Evolutionary conservation across 2,329 filamentous ascomycete species (phyloP), one percentile per base, ranked within the genome.

Genomic region (Apiospora hydei): DNA sequence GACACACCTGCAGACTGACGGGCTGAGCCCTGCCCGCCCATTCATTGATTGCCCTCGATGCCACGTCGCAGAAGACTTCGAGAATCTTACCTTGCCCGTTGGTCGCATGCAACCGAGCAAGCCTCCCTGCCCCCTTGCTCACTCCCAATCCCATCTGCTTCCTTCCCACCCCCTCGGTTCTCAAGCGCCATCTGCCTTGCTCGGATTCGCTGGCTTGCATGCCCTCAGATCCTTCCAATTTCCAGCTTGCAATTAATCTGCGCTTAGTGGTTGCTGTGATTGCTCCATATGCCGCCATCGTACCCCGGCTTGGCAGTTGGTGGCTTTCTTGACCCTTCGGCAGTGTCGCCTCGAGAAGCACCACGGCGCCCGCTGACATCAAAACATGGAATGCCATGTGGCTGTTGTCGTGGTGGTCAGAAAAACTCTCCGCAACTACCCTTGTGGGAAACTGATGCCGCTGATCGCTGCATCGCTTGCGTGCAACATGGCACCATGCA

Each of bases 251-350:
- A 14, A 64, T 24, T 21, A 38, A 64, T n/a, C 18, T 64, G 57
- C 57, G 57, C 57, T 64, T 64, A 64, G 30, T 64, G 57, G 34
- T 47, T 34, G 66, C 16, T 68, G 11, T 68, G 66, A 68, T 68
- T 68, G 66, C 66, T 46, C 66, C n/a, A 30, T 46, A 47, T 68
- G 44, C 41, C 66, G 66, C 66, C 57, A 47, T 47, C 41, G 41
- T 46, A 47, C 41, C 66, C 44, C 41, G 21, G 64, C 64, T 14
- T 21, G 13, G 41, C 64, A 46, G 64, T 43, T 46, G 5, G 64
- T 67, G 38, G 38, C 64, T 67, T 44, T 46, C 64, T 67, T 38
- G 64, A 30, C 26, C 26, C 26, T 61, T 61, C 53, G 30, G 53
- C 16, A 64, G 16, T 64, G 34, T 64, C 57, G 57, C 57, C 41